Evolutionary conservation across 305 asterid genomes (phyloP).

Genomic region (Ajuga reptans): DNA sequence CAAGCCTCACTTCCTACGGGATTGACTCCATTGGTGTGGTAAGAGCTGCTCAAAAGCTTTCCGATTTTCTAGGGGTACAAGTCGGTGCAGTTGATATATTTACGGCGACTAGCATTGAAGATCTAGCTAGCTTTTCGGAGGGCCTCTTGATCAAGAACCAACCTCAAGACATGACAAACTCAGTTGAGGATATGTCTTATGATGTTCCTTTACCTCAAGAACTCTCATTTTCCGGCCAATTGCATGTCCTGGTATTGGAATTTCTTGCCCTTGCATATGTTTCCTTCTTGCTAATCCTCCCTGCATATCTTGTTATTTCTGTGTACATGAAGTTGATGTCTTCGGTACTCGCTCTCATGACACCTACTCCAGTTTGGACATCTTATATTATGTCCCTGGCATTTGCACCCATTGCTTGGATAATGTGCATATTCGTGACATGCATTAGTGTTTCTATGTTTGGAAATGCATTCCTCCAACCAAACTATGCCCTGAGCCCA

Average conservation of each 20-base stretch:
- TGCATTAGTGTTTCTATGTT: conserved; percentile 48
- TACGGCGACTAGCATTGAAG: conserved; percentile 69
- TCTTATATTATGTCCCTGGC: conserved; percentile 33
- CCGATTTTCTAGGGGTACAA: conserved; percentile 64
- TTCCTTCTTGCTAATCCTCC: conserved; percentile 45
- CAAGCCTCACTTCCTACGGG: conserved; percentile 55
- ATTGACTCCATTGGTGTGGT: conserved; percentile 84
- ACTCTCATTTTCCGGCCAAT: conserved; percentile 35
- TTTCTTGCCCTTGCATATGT: conserved; percentile 44
- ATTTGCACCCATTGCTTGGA: conserved; percentile 59
- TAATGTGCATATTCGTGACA: conserved; percentile 53
- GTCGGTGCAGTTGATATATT: conserved; percentile 80
- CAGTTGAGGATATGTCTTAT: conserved; percentile 20
- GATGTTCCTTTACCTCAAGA: conserved; percentile 25
- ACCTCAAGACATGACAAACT: conserved; percentile 29
- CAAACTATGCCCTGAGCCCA: conserved; percentile 55
- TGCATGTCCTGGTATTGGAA: conserved; percentile 37
- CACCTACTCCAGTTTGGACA: conserved; percentile 27
- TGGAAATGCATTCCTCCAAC: conserved; percentile 65
- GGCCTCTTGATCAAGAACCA: conserved; percentile 41
- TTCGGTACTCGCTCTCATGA: conserved; percentile 12
- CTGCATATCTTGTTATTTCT: conserved; percentile 44
- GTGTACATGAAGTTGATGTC: conserved; percentile 29
- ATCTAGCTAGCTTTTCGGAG: conserved; percentile 60
- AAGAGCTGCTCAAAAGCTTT: conserved; percentile 80